phyloP scores from a whole-genome alignment of 176 grass and related monocot species.

The Raddia distichophylla region DNA sequence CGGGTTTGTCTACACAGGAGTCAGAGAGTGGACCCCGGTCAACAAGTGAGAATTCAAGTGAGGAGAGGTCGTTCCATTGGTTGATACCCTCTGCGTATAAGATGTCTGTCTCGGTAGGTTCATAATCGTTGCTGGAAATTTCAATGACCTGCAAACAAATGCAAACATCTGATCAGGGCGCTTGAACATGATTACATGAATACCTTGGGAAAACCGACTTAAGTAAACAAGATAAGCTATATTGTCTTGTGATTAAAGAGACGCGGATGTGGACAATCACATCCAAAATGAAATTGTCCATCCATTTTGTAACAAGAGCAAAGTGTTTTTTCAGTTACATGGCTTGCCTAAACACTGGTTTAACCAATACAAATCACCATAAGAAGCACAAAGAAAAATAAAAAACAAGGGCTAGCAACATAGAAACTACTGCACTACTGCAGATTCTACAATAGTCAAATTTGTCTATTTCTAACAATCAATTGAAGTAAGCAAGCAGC shows the following conservation, averaged over 20 bases:
- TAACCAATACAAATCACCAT: neutral
- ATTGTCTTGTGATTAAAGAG: neutral
- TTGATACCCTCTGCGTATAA: slow-evolving; percentile 75
- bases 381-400: neutral
- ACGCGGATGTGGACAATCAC: neutral
- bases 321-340: neutral
- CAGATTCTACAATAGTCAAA: too few species aligned
- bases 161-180: neutral
- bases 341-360: neutral
- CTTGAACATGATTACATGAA: neutral
- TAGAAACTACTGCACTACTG: too few species aligned
- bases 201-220: neutral
- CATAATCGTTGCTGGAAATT: slow-evolving; percentile 80
- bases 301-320: neutral
- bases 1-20: slow-evolving; percentile 50
- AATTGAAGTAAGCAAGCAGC: neutral
- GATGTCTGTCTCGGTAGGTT: slow-evolving; percentile 75
- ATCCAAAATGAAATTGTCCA: neutral
- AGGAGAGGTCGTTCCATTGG: slow-evolving; percentile 67
- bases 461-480: neutral
- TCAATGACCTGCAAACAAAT: slow-evolving; percentile 63
- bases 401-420: too few species aligned
- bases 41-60: slow-evolving; percentile 69
- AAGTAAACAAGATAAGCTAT: neutral
- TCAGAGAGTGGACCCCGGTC: slow-evolving; percentile 53